These are phyloP conservation scores for Lactarius quietus DNA, from an alignment of 768 basidiomycete species.

Conservation along the genomic window DNA sequence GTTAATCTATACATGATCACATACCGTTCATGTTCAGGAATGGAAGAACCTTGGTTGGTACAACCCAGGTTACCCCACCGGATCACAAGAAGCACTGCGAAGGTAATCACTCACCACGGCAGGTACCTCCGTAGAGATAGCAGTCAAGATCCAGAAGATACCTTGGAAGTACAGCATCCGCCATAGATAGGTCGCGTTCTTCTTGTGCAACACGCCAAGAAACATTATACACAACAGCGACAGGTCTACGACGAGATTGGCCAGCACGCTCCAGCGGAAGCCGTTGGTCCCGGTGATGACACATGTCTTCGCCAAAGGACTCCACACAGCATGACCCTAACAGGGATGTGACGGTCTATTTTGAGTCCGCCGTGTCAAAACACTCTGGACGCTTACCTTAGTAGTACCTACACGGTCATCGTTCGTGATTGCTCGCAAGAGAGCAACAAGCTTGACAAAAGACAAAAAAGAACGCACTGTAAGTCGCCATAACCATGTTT, in stretches of 20 bases:
- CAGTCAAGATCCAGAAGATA: slow-evolving; percentile 20
- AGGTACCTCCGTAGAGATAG: slow-evolving; percentile 17
- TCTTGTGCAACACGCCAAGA: slow-evolving; percentile 19
- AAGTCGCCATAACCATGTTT: slow-evolving; percentile 9
- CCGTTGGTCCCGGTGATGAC: slow-evolving; percentile 10
- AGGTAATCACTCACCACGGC: slow-evolving; percentile 15
- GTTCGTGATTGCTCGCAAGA: background rate
- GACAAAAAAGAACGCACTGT: slow-evolving; percentile 13
- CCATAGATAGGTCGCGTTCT: slow-evolving; percentile 24
- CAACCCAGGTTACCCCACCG: background rate
- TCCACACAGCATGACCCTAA: slow-evolving; percentile 13
- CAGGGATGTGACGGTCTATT: background rate
- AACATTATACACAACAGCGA: slow-evolving; percentile 22
- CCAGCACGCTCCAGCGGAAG: slow-evolving; percentile 22
- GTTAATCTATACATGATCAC: background rate
- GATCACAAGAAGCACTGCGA: background rate
- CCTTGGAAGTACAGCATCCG: slow-evolving; percentile 24
- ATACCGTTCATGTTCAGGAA: slow-evolving; percentile 23
- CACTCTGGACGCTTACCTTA: slow-evolving; percentile 1
- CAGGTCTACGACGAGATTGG: slow-evolving; percentile 23
- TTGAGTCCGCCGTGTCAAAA: too few species aligned
- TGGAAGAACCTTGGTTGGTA: slow-evolving; percentile 16
- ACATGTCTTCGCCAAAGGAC: background rate
- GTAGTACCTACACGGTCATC: slow-evolving; percentile 4
- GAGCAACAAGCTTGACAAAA: too few species aligned